Evolutionary conservation across 345 rosid genomes (phyloP), one percentile per base, ranked within the genome.

Genomic region (Rhizophora mangle): DNA sequence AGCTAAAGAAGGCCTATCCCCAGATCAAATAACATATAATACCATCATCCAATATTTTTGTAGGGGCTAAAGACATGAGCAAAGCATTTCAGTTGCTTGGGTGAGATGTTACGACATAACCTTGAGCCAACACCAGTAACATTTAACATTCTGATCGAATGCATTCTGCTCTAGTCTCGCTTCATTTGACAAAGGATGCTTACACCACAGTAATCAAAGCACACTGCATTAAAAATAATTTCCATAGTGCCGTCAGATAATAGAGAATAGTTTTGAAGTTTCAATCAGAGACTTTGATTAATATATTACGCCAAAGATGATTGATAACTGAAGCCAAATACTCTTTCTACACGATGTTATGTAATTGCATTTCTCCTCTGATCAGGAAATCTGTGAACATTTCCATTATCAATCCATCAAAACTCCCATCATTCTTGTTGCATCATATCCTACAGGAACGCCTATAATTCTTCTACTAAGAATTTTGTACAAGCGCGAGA

Each of bases 161-260:
- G 31, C 54, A 72, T n/a, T n/a, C n/a, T n/a, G n/a, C n/a, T n/a
- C n/a, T n/a, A n/a, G n/a, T n/a, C n/a, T n/a, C n/a, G n/a, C n/a
- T n/a, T n/a, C n/a, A n/a, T n/a, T n/a, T 46, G 80, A 32, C 87
- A 58, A 67, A 66, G 72, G 64, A 73, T 63, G 93, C 92, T 72
- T 89, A 85, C 70, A 82, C 86, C 65, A 83, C 89, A 59, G 37
- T 89, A 68, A 78, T 92, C 73, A 92, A 86, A 78, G 94, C 88
- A 68, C 92, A 89, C 75, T 89, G 96, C 68, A 86, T 67, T 29
- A 89, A 85, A 73, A 94, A 94, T 57, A 84, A 86, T 76, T 85
- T 79, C 22, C 56, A 71, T 67, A 75, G 29, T 37, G 90, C 56
- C 6, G 2, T 73, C 83, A 82, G 72, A 80, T 92, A 86, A 63